phyloP scores from a whole-genome alignment of 148 eudicot species.

The Cornus kousa region DNA sequence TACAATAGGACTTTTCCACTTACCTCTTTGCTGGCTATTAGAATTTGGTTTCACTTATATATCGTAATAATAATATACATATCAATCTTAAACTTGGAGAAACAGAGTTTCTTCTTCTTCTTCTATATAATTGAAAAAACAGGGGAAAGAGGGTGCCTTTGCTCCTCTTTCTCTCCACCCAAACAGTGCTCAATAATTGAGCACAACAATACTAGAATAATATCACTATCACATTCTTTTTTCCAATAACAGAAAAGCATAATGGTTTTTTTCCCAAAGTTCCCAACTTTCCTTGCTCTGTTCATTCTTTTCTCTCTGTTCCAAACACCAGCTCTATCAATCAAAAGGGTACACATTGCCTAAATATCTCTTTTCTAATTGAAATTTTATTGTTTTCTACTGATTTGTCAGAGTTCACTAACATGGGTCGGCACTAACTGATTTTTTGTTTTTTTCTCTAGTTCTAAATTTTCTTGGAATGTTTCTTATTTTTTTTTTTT shows the following conservation, averaged over 20 bases:
- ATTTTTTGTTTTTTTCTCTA: not conserved
- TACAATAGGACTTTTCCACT: not conserved
- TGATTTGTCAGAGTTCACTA: not conserved
- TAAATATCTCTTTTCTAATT: not conserved
- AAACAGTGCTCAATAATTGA: not conserved
- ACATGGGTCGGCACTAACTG: not conserved
- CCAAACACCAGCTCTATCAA: conserved; percentile 22
- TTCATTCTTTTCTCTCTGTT: conserved; percentile 23
- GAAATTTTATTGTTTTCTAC: not conserved
- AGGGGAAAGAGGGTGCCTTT: not conserved
- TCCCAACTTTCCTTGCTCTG: conserved; percentile 3
- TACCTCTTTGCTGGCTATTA: not conserved
- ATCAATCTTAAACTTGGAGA: not conserved
- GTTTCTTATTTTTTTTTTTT: not conserved
- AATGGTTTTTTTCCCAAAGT: conserved; percentile 15
- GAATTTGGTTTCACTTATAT: not conserved
- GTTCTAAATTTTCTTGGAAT: not conserved
- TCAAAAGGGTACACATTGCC: conserved; percentile 24
- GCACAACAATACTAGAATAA: not conserved
- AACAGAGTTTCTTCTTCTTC: too few relatives aligned
- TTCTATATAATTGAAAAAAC: too few relatives aligned
- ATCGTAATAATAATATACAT: not conserved
- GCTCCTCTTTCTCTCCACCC: not conserved
- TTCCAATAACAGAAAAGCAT: conserved; percentile 7
- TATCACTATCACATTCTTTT: not conserved